These are phyloP conservation scores for Mortierella sp. DNA, from an alignment of 371 early-diverging fungal genomes.

Conservation along the genomic window DNA sequence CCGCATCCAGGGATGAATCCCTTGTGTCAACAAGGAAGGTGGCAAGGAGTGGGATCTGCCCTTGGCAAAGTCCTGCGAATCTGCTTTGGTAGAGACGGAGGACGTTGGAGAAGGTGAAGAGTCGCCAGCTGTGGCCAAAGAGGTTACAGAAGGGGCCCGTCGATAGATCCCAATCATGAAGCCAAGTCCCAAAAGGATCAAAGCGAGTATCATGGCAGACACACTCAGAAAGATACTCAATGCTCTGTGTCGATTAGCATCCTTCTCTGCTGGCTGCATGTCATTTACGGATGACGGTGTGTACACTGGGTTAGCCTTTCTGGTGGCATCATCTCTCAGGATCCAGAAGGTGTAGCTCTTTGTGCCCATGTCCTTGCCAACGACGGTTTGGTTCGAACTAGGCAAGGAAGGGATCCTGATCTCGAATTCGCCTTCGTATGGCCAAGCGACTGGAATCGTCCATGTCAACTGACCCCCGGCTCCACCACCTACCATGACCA, in stretches of 20 bases:
- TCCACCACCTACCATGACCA: slow-evolving; percentile 9
- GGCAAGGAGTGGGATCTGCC: neutral
- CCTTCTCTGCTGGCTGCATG: neutral
- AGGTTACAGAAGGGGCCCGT: neutral
- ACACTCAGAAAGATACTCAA: slow-evolving; percentile 35
- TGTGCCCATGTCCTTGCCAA: neutral
- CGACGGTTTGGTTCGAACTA: too few species aligned
- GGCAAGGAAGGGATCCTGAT: slow-evolving; percentile 23
- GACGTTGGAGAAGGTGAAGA: neutral
- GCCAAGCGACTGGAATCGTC: slow-evolving; percentile 47
- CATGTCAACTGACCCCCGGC: slow-evolving; percentile 30
- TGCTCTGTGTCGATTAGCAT: slow-evolving; percentile 10
- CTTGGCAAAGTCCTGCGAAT: neutral
- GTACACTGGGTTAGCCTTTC: slow-evolving; percentile 15
- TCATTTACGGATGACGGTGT: slow-evolving; percentile 18
- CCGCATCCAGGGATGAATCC: neutral
- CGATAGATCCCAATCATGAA: slow-evolving; percentile 13
- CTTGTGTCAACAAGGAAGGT: neutral
- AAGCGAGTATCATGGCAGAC: slow-evolving; percentile 29
- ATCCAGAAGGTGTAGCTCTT: slow-evolving; percentile 42
- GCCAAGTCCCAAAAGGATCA: slow-evolving; percentile 24
- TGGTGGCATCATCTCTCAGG: slow-evolving; percentile 25
- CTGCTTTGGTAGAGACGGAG: neutral
- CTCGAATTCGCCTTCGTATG: slow-evolving; percentile 48
- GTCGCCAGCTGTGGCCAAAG: neutral